Conservation (phyloP, 768 basidiomycete species). For the Mycena pura region DNA sequence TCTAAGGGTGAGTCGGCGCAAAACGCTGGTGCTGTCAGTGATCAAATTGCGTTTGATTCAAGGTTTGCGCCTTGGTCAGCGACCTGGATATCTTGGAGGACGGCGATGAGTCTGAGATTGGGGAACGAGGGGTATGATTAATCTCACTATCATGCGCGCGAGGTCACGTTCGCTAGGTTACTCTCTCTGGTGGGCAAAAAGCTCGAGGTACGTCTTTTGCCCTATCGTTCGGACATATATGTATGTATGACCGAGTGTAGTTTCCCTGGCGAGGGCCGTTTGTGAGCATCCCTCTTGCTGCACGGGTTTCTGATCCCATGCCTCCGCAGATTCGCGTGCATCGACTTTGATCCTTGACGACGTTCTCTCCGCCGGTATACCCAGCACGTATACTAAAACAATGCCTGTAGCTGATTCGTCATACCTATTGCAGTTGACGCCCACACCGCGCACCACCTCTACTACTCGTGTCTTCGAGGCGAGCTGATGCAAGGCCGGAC, state of each 20-base stretch:
- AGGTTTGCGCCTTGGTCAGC: slow-evolving; percentile 54
- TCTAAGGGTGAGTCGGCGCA: too few relatives aligned
- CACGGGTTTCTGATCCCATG: background rate
- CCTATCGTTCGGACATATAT: slow-evolving; percentile 28
- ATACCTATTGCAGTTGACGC: slow-evolving; percentile 69
- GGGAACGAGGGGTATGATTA: slow-evolving; percentile 56
- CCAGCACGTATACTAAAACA: background rate
- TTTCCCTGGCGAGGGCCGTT: slow-evolving; percentile 86
- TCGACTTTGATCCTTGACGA: slow-evolving; percentile 86
- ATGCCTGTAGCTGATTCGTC: background rate
- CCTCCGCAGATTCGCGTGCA: slow-evolving; percentile 66
- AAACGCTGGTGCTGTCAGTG: too few relatives aligned
- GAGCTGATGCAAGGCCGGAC: slow-evolving; percentile 84
- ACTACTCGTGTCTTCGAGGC: slow-evolving; percentile 81
- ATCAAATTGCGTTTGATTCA: slow-evolving; percentile 20
- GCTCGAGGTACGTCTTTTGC: slow-evolving; percentile 43
- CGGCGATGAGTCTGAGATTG: slow-evolving; percentile 65
- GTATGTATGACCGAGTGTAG: slow-evolving; percentile 35
- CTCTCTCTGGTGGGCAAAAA: slow-evolving; percentile 61
- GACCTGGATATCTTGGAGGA: slow-evolving; percentile 66
- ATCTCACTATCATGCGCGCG: background rate
- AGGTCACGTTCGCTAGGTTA: slow-evolving; percentile 37
- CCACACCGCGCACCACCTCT: slow-evolving; percentile 92
- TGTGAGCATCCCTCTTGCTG: slow-evolving; percentile 34
- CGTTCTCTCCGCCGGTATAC: slow-evolving; percentile 61